Percentiles rank a stretch among this genome's conserved stretches.
phyloP scores from a whole-genome alignment of 75 land plant genomes.

The Pinus taeda region DNA sequence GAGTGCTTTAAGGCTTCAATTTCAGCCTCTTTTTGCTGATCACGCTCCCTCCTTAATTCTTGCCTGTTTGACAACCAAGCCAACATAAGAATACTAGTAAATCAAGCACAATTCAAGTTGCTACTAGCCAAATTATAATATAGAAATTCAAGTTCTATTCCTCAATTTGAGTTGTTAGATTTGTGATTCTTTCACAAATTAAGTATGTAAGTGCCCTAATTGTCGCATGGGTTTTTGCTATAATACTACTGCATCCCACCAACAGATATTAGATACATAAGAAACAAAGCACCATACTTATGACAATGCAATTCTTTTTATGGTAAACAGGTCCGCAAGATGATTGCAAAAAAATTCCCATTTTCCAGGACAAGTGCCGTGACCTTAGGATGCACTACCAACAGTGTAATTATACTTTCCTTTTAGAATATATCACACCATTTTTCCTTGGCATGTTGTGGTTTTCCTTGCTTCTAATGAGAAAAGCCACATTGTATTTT shows the following conservation, averaged over 20 bases:
- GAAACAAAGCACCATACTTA: background rate
- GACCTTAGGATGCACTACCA: too few relatives aligned
- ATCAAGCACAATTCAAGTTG: background rate
- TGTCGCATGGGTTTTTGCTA: background rate
- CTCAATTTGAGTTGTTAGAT: background rate
- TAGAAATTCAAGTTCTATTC: background rate
- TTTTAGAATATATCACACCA: too few relatives aligned
- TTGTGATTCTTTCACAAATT: background rate
- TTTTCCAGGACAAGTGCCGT: too few relatives aligned
- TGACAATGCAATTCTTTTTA: background rate
- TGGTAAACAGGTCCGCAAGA: background rate
- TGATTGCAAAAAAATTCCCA: too few relatives aligned
- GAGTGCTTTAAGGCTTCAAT: conserved; percentile 66
- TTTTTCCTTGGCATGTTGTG: too few relatives aligned
- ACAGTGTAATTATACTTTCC: too few relatives aligned
- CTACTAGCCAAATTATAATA: background rate
- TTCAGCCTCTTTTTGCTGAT: conserved; percentile 74
- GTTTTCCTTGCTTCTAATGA: too few relatives aligned
- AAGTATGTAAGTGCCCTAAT: too few relatives aligned
- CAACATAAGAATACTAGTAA: background rate
- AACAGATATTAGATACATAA: background rate
- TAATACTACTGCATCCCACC: background rate
- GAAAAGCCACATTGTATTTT: too few relatives aligned
- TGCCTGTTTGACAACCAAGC: conserved; percentile 35
- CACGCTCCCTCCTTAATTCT: conserved; percentile 74